Evolutionary conservation across 2,329 filamentous ascomycete species (phyloP), one percentile per base, ranked within the genome.

Genomic region (Fusarium nanum): DNA sequence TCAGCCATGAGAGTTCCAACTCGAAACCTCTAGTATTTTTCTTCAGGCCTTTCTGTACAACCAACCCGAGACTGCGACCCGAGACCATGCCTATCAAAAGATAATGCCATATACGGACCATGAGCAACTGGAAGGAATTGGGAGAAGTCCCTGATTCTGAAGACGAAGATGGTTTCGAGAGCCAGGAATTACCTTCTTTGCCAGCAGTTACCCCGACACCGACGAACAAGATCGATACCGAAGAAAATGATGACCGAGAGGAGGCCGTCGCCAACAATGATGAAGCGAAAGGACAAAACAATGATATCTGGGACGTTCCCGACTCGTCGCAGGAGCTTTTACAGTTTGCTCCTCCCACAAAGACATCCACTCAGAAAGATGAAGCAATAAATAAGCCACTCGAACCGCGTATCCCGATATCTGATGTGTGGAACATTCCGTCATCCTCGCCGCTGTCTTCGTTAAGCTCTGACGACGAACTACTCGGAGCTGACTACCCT

Each of bases 131-230:
- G 84, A 85, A 81, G 80, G 82, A 83, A 72, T 75, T 83, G 76
- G 84, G 84, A 73, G 83, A 84, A 74, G 80, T 86, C 70, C 84
- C 84, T 60, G 84, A 85, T 76, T 86, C 84, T 66, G 84, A 86
- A 72, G 84, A 85, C 60, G 83, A 85, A 49, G 79, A 78, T 68
- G 81, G 74, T 56, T 82, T 81, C 65, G 82, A 84, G 60, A 80
- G 76, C 62, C 76, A 81, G 60, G 71, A 77, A 45, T 44, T 68
- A 44, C 64, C 63, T 18, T 53, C 59, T 13, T 41, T 63, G 22
- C 27, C 59, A 28, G 40, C 55, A n/a, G 54, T 42, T 23, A 42
- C 28, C 22, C 44, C 56, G 7, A 28, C 44, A 25, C 23, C 32
- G 37, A 49, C 53, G n/a, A 46, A 46, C 14, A 59, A 66, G 44